Conservation (phyloP, 2,329 filamentous ascomycete genomes). For the Zasmidium cellare region DNA sequence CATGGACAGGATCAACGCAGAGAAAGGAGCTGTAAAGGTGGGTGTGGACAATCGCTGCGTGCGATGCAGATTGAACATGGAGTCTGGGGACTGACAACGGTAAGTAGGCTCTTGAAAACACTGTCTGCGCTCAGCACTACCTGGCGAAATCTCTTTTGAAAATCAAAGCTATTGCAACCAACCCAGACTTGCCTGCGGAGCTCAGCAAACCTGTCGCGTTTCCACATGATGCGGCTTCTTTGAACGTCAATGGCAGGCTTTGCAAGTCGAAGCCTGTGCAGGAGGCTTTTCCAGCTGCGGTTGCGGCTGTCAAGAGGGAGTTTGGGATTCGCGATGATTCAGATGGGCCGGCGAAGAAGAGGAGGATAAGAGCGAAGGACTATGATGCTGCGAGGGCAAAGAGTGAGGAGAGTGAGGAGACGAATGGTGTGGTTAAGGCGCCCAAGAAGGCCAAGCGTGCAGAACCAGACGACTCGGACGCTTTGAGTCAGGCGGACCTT, state of each 20-base stretch:
- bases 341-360: slow-evolving; percentile 24
- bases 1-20: slow-evolving; percentile 62
- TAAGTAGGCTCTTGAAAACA: slow-evolving; percentile 51
- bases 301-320: slow-evolving; percentile 43
- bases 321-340: slow-evolving; percentile 33
- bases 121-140: slow-evolving; percentile 52
- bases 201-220: slow-evolving; percentile 41
- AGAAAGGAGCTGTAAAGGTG: slow-evolving; percentile 60
- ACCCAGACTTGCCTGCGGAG: slow-evolving; percentile 47
- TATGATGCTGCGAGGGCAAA: slow-evolving; percentile 11
- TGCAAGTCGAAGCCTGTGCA: slow-evolving; percentile 62
- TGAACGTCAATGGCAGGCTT: slow-evolving; percentile 60
- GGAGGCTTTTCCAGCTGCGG: slow-evolving; percentile 51
- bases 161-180: slow-evolving; percentile 58
- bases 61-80: not conserved
- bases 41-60: slow-evolving; percentile 7
- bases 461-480: not conserved
- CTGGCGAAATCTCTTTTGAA: slow-evolving; percentile 58
- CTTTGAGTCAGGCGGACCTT: slow-evolving; percentile 2
- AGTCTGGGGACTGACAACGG: not conserved
- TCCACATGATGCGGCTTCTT: slow-evolving; percentile 46
- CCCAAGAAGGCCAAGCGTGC: slow-evolving; percentile 2
- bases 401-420: not conserved
- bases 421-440: slow-evolving; percentile 17
- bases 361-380: slow-evolving; percentile 30